Evolutionary conservation across 768 basidiomycete genomes (phyloP), one percentile per base, ranked within the genome.

Genomic region (Naganishia vishniacii): DNA sequence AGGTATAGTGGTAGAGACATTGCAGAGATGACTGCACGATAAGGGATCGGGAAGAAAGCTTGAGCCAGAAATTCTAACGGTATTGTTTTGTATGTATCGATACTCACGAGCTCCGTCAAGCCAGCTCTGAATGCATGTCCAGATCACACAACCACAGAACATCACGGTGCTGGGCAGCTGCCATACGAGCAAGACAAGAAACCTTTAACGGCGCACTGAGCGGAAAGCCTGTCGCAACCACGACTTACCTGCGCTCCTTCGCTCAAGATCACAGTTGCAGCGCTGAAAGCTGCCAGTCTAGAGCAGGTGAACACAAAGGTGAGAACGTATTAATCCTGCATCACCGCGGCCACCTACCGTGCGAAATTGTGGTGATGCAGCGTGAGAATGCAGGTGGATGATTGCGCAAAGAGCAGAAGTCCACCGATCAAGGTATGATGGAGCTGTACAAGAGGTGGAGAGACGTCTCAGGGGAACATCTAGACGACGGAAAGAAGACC

Each of bases 301-400:
- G 20, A n/a, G 11, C 3, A 3, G 48, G 16, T 9, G 13, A 34
- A 11, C 23, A 56, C 23, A 2, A 25, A 23, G 18, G 26, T 18
- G 3, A 15, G 4, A 56, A 1, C 11, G 9, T 40, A 13, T 56
- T 25, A 34, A 56, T 13, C 31, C 8, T 18, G 16, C 8, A 34
- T 5, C n/a, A 7, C 2, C 34, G 28, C 20, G 6, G 20, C 1
- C 31, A 51, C 53, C 32, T 29, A 56, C 53, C 53, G 37, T 15
- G 53, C 53, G 18, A 56, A 15, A 40, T 56, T 56, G 13, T 56
- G 53, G 40, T 56, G 53, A 32, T 56, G 53, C 34, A 56, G 16
- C 6, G 53, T 34, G 11, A 56, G 53, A 18, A 56, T 56, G 23
- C 53, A 56, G 23, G 34, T 56, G 23, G 12, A 56, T 56, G 53